These are phyloP conservation scores for Closterium sp. DNA, from an alignment of 139 green algal species.

Conservation along the genomic window DNA sequence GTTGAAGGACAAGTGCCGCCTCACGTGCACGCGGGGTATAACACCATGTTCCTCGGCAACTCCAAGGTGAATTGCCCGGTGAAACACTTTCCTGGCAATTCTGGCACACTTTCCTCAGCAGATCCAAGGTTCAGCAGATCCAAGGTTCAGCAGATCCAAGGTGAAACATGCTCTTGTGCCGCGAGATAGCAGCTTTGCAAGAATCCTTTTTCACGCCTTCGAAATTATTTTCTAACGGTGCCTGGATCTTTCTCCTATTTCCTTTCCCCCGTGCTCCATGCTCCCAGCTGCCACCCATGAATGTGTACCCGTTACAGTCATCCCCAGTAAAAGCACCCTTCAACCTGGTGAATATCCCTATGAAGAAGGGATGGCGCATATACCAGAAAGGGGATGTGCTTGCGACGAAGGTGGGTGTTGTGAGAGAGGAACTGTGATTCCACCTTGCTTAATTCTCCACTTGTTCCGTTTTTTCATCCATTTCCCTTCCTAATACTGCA, in stretches of 20 bases:
- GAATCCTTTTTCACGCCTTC: neutral
- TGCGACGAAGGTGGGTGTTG: neutral
- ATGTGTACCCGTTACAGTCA: neutral
- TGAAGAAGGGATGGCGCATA: neutral
- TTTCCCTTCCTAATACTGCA: too few relatives aligned
- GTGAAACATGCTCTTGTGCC: too few relatives aligned
- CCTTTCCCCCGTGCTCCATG: neutral
- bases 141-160: too few relatives aligned
- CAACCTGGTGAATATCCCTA: neutral
- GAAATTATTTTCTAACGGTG: neutral
- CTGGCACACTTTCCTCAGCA: too few relatives aligned
- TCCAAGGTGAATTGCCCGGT: neutral
- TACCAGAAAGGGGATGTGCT: neutral
- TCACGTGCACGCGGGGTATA: too few relatives aligned
- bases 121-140: too few relatives aligned
- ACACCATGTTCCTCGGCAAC: neutral
- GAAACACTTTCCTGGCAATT: too few relatives aligned
- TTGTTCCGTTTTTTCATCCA: neutral
- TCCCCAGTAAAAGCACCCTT: neutral
- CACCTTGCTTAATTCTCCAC: neutral
- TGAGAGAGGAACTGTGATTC: neutral
- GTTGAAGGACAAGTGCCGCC: too few relatives aligned
- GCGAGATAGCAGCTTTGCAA: neutral
- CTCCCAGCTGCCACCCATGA: neutral
- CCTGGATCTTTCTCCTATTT: neutral